Conservation (phyloP, 2,329 filamentous ascomycete genomes). For the Ophiostoma tasmaniense region DNA sequence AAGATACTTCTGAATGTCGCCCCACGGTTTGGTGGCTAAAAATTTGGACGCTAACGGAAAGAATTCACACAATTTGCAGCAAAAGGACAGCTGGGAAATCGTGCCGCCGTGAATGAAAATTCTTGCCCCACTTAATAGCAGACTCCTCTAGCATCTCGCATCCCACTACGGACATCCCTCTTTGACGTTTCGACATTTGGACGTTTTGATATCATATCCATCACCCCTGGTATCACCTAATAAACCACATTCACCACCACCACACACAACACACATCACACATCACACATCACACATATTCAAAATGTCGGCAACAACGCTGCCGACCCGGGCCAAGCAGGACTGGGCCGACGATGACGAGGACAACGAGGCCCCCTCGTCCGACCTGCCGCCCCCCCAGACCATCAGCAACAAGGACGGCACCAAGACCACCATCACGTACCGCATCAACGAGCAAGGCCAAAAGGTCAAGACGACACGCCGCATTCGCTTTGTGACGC, state of each 20-base stretch:
- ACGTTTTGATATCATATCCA: neutral
- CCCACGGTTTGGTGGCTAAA: slow-evolving; percentile 19
- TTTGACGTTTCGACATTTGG: neutral
- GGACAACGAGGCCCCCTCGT: slow-evolving; percentile 59
- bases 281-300: neutral
- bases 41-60: slow-evolving; percentile 17
- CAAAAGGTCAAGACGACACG: slow-evolving; percentile 97
- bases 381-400: slow-evolving; percentile 71
- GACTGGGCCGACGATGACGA: slow-evolving; percentile 98
- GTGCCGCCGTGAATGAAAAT: slow-evolving; percentile 1
- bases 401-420: slow-evolving; percentile 97
- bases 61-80: slow-evolving; percentile 12
- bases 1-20: slow-evolving; percentile 1
- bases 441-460: slow-evolving; percentile 82
- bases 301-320: slow-evolving; percentile 19
- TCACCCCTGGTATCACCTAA: neutral
- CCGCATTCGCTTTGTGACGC: slow-evolving; percentile 82
- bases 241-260: neutral
- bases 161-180: slow-evolving; percentile 8
- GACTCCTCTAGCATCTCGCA: neutral
- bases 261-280: neutral
- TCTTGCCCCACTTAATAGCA: neutral
- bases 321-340: slow-evolving; percentile 32
- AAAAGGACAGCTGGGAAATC: neutral
- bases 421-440: slow-evolving; percentile 89